Evolutionary conservation across 1,284 basidiomycete genomes (phyloP), one percentile per base, ranked within the genome.

Genomic region (Sporisorium sorghi): DNA sequence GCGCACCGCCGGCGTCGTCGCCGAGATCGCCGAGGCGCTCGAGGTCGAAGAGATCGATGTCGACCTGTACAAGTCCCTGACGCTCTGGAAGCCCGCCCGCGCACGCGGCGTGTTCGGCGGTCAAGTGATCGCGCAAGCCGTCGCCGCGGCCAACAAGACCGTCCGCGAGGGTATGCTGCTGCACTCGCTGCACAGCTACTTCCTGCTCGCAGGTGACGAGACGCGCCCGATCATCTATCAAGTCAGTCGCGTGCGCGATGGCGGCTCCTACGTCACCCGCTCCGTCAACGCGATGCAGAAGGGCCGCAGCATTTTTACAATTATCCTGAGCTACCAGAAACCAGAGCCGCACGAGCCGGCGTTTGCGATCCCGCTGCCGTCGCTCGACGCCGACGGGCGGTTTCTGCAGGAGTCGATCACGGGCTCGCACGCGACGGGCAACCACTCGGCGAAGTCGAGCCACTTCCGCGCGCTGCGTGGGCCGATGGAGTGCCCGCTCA

Each of bases 41-140:
- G 62, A 74, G n/a, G 78, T 80, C 8, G 78, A 82, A 39, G 62
- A 78, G 48, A 61, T 82, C 56, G 80, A 80, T 55, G 54, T 33
- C 0, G 67, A 82, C 56, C 62, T 82, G 11, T 82, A 78, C 65
- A 65, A 63, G 46, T 79, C 77, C 32, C 49, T 79, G 47, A 58
- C 67, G 19, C 75, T 82, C 42, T 83, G 79, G 77, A 71, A 63
- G 23, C 82, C 82, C 1, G 69, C 73, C 2, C 51, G 74, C n/a
- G 80, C 79, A 10, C 64, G 81, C 3, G 81, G 82, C 12, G 79
- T 84, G 5, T 84, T 83, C 64, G 83, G 83, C 15, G 83, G 83
- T 14, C 76, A 80, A 24, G 75, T 84, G 17, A 79, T 83, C 26
- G 82, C 76, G 1, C 80, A 82, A 54, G 72, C 77, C 23, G 71